Evolutionary conservation across 129 eudicot species (phyloP).

Genomic region (Artemisia tridentata): DNA sequence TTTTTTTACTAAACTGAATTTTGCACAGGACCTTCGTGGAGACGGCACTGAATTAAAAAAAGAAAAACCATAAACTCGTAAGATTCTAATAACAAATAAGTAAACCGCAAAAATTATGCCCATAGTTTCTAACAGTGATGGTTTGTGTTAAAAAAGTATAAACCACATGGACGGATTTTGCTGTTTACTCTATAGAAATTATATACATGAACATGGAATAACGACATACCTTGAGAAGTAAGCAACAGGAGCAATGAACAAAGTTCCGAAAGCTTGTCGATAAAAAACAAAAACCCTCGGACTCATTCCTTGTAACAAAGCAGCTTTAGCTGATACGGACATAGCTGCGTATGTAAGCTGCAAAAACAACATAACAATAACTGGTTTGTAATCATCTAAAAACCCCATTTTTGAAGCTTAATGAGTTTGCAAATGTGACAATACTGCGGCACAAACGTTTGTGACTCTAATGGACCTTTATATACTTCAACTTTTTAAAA

Average conservation of each 20-base stretch:
- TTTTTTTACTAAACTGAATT: no score
- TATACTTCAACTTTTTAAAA: conserved; percentile 17
- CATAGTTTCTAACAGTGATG: no score
- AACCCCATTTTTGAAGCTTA: conserved; percentile 33
- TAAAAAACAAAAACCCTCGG: conserved; percentile 81
- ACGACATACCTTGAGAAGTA: conserved; percentile 45
- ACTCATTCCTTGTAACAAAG: conserved; percentile 75
- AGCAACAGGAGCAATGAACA: conserved; percentile 68
- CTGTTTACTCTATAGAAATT: no score
- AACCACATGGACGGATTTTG: no score
- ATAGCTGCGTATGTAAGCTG: conserved; percentile 63
- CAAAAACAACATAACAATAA: conserved; percentile 56
- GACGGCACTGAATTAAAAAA: neutral
- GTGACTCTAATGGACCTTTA: conserved; percentile 18
- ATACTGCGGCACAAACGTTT: conserved; percentile 21
- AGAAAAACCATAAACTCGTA: neutral
- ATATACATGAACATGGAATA: no score
- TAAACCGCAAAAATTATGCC: no score
- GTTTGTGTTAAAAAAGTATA: neutral
- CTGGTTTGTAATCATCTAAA: conserved; percentile 52
- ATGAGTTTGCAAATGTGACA: conserved; percentile 14
- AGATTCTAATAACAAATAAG: no score
- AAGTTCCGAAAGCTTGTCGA: conserved; percentile 66
- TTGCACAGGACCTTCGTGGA: no score
- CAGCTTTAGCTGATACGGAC: conserved; percentile 57